Base-by-base conservation (phyloP, 176 grass and related monocot genomes). In the Musa troglodytarum region DNA sequence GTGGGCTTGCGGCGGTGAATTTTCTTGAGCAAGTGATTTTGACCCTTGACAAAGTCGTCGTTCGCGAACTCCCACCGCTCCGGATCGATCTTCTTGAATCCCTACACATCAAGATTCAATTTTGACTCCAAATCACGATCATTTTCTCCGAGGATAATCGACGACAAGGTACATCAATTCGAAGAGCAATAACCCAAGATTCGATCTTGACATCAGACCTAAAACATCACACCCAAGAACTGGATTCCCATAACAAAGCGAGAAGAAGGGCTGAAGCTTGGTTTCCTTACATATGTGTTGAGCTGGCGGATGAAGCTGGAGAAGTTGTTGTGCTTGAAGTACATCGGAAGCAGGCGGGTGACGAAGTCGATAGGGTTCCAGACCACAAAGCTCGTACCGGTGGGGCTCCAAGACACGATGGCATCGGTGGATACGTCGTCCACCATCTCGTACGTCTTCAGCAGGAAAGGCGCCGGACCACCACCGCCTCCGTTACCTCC, bases 21-120 rank as follows among this genome's bases (percentile, higher is more conserved):
- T 12, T 86, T 92, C 50, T 89, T 85, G 11, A 98, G 82, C 7
- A 93, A 88, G 72, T 98, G 77, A 50, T 58, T 91, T 54, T 93
- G 82, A 0, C 94, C 94, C 16, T 90, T 63, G 22, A 93, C 25
- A 78, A 98, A 98, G 57, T 89, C 94, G 21, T 88, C 86, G 19
- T 98, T 98, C 0, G 94, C 88, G 8, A 98, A 98, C 76, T 98
- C 94, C 90, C 94, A 98, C 52, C 80, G 69, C 51, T 93, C 90
- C 0, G 90, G 82, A 67, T 91, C 88, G 14, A 90, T 85, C 74
- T 98, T 98, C 1, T 86, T 82, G 0, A 98, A 98, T 63, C 94
- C 94, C 94, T 98, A 54, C 14, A 21, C 19, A 49, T 54, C 53
- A 57, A 69, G 16, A 29, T 53, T 49, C 13, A 49, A 56, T 20